Base-by-base conservation (phyloP, 2,329 filamentous ascomycete genomes). In the Colletotrichum salicis region DNA sequence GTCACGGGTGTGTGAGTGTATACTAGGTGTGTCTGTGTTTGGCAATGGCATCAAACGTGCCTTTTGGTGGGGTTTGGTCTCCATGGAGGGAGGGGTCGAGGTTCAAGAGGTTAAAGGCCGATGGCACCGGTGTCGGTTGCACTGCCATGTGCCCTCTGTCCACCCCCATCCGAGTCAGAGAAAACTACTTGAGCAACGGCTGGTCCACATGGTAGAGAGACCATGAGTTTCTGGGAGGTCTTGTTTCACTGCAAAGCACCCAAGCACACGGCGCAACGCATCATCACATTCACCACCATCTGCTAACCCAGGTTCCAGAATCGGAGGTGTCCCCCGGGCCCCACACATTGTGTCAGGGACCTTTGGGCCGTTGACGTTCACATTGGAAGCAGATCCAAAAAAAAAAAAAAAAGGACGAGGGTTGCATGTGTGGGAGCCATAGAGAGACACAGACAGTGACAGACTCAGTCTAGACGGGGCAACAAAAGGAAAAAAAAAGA, bases 161-260 rank as follows among this genome's bases (percentile, higher is more conserved):
- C 58, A 45, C 48, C 19, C 2, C 65, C 54, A 37, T 29, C 56
- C 61, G 35, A 67, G 67, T 62, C 67, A 70, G 33, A 71, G 57
- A 62, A 48, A 72, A 54, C 41, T 72, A 72, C 70, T 72, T 71
- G 67, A 72, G 57, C 67, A 67, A 67, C 62, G 48, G 70, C 57
- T 48, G 61, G 61, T 71, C 67, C 70, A 63, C 67, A 67, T 71
- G 70, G 61, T 13, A 15, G 33, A 15, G 33, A 61, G 54, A 37
- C 31, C 35, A 61, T 52, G 66, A 37, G 58, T 56, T 66, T 57
- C 57, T 66, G 41, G 56, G 37, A 41, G 31, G 56, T 56, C 66
- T 62, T 62, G 61, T 72, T 70, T 72, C 70, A 72, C 61, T 67
- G 37, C 45, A 37, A 63, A 66, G 70, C 56, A 72, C 67, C 70